phyloP scores from a whole-genome alignment of 108 stramenopile species.

The Cyclotella atomus region DNA sequence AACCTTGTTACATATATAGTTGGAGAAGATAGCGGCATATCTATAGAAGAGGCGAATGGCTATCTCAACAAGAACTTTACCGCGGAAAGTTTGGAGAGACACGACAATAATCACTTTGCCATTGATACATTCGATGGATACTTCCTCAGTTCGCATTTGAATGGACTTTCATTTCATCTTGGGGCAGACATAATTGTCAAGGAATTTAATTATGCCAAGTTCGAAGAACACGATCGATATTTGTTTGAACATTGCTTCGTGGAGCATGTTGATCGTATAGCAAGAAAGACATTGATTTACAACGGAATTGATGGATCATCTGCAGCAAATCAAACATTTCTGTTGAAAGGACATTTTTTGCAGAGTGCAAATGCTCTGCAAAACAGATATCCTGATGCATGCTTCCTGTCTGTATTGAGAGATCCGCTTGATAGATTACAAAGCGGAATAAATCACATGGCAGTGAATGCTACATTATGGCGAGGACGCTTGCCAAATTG shows the following conservation, averaged over 20 bases:
- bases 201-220: neutral
- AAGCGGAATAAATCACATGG: constrained; percentile 5
- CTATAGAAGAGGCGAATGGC: constrained; percentile 2
- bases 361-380: constrained; percentile 10
- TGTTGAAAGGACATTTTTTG: constrained; percentile 2
- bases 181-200: constrained; percentile 5
- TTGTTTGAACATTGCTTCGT: constrained; percentile 8
- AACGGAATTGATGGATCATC: neutral
- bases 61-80: constrained; percentile 6
- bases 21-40: neutral
- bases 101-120: constrained; percentile 7
- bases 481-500: neutral
- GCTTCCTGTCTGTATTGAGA: neutral
- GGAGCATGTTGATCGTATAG: neutral
- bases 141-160: neutral
- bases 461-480: neutral
- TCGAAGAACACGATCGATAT: constrained; percentile 2
- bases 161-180: neutral
- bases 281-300: neutral
- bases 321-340: neutral
- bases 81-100: neutral
- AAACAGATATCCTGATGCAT: neutral
- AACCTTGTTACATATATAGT: neutral
- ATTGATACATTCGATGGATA: constrained; percentile 2
- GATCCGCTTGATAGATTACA: neutral